Percentiles rank a stretch among this genome's conserved stretches.
Evolutionary conservation across 164 flowering plant genomes (phyloP).

Genomic region (Umbellularia californica): DNA sequence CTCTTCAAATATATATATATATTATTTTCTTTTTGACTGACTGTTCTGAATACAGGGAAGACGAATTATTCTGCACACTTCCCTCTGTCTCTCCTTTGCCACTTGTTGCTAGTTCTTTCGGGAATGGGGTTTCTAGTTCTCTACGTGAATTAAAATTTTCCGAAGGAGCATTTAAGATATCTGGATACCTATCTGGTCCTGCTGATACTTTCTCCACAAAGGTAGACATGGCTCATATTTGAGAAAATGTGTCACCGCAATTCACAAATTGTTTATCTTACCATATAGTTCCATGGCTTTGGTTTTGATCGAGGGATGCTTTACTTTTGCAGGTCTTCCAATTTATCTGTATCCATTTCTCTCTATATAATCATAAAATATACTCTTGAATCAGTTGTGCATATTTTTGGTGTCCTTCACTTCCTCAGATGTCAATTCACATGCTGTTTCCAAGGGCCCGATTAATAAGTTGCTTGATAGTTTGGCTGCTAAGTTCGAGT

Average conservation of each 20-base stretch:
- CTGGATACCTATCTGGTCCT: constrained; percentile 70
- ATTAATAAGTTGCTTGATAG: constrained; percentile 71
- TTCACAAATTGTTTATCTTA: neutral
- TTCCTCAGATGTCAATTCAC: constrained; percentile 69
- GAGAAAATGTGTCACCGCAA: neutral
- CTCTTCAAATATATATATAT: neutral
- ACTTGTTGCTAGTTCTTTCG: constrained; percentile 52
- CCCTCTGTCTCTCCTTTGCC: constrained; percentile 61
- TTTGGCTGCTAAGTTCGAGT: constrained; percentile 40
- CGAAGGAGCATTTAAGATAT: constrained; percentile 52
- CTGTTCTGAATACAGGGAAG: constrained; percentile 45
- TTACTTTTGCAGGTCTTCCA: constrained; percentile 72
- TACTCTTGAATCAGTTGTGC: neutral
- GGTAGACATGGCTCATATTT: constrained; percentile 35
- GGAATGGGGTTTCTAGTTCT: constrained; percentile 42
- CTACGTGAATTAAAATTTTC: constrained; percentile 41
- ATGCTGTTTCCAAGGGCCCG: constrained; percentile 67
- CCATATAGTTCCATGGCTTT: neutral
- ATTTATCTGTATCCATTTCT: constrained; percentile 82
- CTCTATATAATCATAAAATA: neutral
- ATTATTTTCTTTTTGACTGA: neutral
- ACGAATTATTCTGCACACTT: constrained; percentile 48
- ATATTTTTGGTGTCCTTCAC: constrained; percentile 36
- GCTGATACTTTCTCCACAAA: constrained; percentile 35
- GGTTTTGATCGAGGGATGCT: constrained; percentile 18